Conservation (phyloP, 352 stramenopile species). For the Elongisporangium undulatum region DNA sequence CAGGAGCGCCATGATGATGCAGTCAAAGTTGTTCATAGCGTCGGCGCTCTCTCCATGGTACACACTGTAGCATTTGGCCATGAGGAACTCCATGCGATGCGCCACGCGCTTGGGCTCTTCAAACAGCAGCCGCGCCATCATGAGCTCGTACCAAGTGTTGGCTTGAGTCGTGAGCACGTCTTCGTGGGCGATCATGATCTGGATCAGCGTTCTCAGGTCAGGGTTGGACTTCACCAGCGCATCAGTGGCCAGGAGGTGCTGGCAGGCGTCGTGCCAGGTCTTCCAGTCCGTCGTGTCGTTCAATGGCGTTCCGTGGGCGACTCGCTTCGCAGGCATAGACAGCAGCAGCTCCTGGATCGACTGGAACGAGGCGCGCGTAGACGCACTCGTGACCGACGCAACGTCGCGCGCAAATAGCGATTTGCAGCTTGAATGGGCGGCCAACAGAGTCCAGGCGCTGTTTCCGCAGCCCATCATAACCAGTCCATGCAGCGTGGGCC, state of each 20-base stretch:
- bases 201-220: slow-evolving; percentile 46
- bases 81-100: slow-evolving; percentile 74
- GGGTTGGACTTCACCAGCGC: slow-evolving; percentile 36
- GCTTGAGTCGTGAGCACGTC: slow-evolving; percentile 34
- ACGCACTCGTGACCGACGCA: slow-evolving; percentile 31
- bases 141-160: slow-evolving; percentile 69
- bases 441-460: slow-evolving; percentile 58
- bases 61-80: slow-evolving; percentile 62
- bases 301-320: neutral
- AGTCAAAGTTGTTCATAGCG: slow-evolving; percentile 77
- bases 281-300: slow-evolving; percentile 29
- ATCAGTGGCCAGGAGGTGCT: slow-evolving; percentile 55
- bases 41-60: slow-evolving; percentile 31
- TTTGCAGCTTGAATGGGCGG: slow-evolving; percentile 51
- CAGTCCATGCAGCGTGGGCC: slow-evolving; percentile 55
- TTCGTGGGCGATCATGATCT: slow-evolving; percentile 51
- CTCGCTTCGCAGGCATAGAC: slow-evolving; percentile 41
- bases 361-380: slow-evolving; percentile 47
- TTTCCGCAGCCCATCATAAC: slow-evolving; percentile 42
- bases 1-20: slow-evolving; percentile 73
- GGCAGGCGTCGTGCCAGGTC: slow-evolving; percentile 59
- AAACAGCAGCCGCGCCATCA: slow-evolving; percentile 73
- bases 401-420: slow-evolving; percentile 38
- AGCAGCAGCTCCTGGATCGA: slow-evolving; percentile 55
- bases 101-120: slow-evolving; percentile 72